Base-by-base conservation (phyloP, 257 asterid species). In the Jasminum sambac region DNA sequence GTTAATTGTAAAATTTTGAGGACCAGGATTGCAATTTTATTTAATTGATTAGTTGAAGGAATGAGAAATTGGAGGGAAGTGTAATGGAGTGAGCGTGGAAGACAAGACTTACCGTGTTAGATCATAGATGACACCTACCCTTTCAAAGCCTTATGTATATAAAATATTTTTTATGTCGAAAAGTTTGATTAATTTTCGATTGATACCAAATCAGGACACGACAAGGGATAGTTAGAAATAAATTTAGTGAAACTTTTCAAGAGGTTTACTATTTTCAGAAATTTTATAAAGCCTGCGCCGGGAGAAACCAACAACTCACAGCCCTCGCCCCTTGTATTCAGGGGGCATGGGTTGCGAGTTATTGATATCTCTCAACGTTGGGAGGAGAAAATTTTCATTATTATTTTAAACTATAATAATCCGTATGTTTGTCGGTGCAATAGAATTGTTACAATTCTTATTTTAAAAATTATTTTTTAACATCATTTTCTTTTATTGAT, bases 41-140 rank as follows among this genome's bases (percentile, higher is more conserved):
- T 48, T 48, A 60, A 61, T 19, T 40, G 70, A 55, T 50, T 61
- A 40, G 4, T 5, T 11, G 12, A 21, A 62, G 17, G 11, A 40
- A 2, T 16, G 55, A 41, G 77, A 38, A 76, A 46, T 23, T 79
- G 71, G 76, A 43, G 6, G 79, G 72, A 16, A 64, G 72, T 55
- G 57, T 43, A 8, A n/a, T n/a, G 14, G 67, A 38, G 8, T 42
- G 72, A 44, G 69, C 83, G 87, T 72, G 12, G 52, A 71, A 73
- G 72, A 39, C 72, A 69, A 7, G 52, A 48, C 25, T 19, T 19
- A 76, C 74, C 82, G 84, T 65, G 82, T 79, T 19, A 16, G 9
- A 43, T 37, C 62, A 63, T 19, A 16, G 9, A 43, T 37, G 66
- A 63, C 59, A 19, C 24, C 72, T 24, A 74, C 74, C 34, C 42